Conservation (phyloP, 2,329 filamentous ascomycete genomes). For the Rutstroemia sp. region DNA sequence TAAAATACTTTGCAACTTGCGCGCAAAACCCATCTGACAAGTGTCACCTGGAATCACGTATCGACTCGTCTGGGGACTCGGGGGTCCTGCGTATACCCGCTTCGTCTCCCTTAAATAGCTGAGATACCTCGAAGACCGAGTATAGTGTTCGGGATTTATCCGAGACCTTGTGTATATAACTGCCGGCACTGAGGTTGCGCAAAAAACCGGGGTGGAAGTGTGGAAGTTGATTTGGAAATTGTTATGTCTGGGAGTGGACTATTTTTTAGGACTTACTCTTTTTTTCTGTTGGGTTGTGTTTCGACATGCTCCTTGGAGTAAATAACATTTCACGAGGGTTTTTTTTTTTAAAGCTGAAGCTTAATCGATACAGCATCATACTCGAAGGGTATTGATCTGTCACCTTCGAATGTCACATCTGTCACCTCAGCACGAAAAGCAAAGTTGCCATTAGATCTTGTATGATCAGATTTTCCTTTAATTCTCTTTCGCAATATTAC, state of each 20-base stretch:
- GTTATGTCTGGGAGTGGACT: background rate
- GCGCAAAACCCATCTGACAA: background rate
- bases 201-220: background rate
- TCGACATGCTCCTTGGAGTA: background rate
- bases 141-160: slow-evolving; percentile 3
- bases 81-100: slow-evolving; percentile 3
- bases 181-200: background rate
- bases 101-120: background rate
- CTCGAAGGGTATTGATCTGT: background rate
- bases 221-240: background rate
- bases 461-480: slow-evolving; percentile 1
- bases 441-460: slow-evolving; percentile 18
- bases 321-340: background rate
- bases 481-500: slow-evolving; percentile 6
- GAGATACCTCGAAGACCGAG: background rate
- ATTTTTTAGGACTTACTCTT: background rate
- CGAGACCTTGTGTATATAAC: slow-evolving; percentile 6
- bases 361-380: background rate
- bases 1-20: background rate
- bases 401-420: background rate
- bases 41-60: background rate
- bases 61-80: background rate
- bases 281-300: background rate
- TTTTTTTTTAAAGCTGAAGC: background rate
- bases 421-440: slow-evolving; percentile 7